phyloP scores from a whole-genome alignment of 2,329 filamentous ascomycete species.

The Arthrobotrys megalospora region DNA sequence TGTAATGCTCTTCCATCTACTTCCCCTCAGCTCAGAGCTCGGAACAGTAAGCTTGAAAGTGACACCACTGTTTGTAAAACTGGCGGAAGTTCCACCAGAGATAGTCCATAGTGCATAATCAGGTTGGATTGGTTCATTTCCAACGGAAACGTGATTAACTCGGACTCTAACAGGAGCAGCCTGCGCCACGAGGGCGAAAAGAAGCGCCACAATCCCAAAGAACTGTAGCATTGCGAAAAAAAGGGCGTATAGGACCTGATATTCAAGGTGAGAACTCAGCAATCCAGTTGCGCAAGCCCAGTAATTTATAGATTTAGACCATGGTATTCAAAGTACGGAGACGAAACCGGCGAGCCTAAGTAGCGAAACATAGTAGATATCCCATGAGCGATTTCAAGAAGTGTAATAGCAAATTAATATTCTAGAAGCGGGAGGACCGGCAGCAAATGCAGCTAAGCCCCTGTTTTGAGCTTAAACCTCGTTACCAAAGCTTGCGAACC shows the following conservation, averaged over 20 bases:
- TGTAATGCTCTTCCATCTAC: slow-evolving; percentile 64
- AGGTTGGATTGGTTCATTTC: slow-evolving; percentile 24
- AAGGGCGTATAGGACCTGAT: neutral
- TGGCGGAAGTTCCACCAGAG: slow-evolving; percentile 13
- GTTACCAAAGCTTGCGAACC: slow-evolving; percentile 11
- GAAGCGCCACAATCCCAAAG: neutral
- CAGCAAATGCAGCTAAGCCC: neutral
- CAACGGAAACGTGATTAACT: slow-evolving; percentile 23
- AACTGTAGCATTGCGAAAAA: slow-evolving; percentile 10
- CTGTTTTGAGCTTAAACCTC: neutral
- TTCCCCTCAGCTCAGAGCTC: slow-evolving; percentile 63
- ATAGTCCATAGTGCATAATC: slow-evolving; percentile 34
- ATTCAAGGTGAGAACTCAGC: neutral
- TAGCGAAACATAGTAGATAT: neutral
- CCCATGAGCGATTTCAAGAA: neutral
- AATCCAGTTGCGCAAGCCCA: too few species aligned
- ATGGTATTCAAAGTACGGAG: neutral
- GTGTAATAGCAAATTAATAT: neutral
- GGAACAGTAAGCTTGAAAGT: slow-evolving; percentile 30
- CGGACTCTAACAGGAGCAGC: slow-evolving; percentile 21
- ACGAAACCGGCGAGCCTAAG: slow-evolving; percentile 39
- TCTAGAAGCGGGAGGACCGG: neutral
- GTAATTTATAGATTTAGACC: too few species aligned
- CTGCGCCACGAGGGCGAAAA: slow-evolving; percentile 22
- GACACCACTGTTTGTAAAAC: slow-evolving; percentile 8